Conservation (phyloP, 768 basidiomycete genomes). For the Xerocomus brunneocitrinus region DNA sequence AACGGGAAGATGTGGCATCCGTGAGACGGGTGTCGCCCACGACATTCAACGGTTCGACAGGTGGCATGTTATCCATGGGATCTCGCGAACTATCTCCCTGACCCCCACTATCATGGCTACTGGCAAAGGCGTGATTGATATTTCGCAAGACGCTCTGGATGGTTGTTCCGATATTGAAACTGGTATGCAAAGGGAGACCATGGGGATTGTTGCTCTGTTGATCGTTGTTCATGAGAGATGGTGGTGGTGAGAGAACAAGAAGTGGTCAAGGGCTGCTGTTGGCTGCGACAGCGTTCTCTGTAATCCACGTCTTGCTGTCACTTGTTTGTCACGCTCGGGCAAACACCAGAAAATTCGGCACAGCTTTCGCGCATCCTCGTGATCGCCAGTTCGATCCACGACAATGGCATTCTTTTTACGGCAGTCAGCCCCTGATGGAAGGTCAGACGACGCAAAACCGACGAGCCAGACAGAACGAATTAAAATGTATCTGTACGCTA, state of each 20-base stretch:
- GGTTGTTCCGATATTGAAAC: constrained; percentile 24
- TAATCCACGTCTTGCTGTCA: constrained; percentile 7
- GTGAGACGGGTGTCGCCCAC: not conserved
- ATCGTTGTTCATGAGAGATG: constrained; percentile 17
- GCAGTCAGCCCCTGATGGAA: no score
- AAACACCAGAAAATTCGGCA: constrained; percentile 31
- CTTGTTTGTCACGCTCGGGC: constrained; percentile 21
- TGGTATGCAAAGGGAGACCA: constrained; percentile 10
- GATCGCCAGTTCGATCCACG: constrained; percentile 15
- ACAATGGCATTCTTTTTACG: not conserved
- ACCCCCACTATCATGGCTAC: constrained; percentile 1
- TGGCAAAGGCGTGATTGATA: constrained; percentile 29
- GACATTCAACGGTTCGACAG: constrained; percentile 4
- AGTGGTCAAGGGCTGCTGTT: not conserved
- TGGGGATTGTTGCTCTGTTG: constrained; percentile 7
- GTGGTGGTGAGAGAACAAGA: constrained; percentile 21
- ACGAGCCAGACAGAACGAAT: not conserved
- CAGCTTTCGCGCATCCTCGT: not conserved
- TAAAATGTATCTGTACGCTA: not conserved
- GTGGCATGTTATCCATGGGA: not conserved
- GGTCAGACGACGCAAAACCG: not conserved
- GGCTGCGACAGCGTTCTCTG: not conserved
- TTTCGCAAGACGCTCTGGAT: constrained; percentile 29
- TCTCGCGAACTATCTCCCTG: not conserved
- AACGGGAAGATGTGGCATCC: not conserved